Conservation (phyloP, 352 stramenopile genomes). For the Globisporangium sylvaticum region DNA sequence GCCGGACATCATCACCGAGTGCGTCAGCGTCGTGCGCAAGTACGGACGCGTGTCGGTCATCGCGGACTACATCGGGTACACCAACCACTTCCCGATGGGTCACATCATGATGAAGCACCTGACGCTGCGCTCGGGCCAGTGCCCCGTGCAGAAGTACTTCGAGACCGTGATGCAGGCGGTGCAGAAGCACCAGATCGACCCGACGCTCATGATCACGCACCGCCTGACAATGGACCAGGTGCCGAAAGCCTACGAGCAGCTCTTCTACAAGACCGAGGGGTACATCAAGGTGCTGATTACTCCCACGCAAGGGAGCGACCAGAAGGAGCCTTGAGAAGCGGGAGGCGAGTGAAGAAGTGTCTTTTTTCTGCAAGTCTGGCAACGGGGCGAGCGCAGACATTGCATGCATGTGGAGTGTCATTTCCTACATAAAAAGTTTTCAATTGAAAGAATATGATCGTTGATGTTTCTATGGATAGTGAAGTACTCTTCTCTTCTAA, state of each 20-base stretch:
- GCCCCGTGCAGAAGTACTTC: conserved; percentile 38
- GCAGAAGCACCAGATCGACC: conserved; percentile 32
- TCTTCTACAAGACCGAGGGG: conserved; percentile 24
- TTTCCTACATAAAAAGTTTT: too few species aligned
- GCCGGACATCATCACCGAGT: conserved; percentile 53
- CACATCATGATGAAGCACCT: conserved; percentile 48
- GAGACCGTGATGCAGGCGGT: conserved; percentile 19
- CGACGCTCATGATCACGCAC: conserved; percentile 54
- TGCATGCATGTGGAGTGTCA: too few species aligned
- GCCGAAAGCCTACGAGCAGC: conserved; percentile 22
- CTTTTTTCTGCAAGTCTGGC: too few species aligned
- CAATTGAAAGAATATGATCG: too few species aligned
- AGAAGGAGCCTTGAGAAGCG: not conserved
- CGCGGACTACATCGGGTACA: conserved; percentile 29
- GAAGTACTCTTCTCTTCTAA: too few species aligned
- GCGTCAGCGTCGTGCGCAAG: conserved; percentile 36
- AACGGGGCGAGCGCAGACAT: not conserved
- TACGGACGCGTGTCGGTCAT: conserved; percentile 28
- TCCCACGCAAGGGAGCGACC: not conserved
- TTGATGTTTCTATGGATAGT: too few species aligned
- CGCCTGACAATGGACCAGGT: conserved; percentile 1
- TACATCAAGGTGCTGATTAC: conserved; percentile 34
- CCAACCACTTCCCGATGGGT: conserved; percentile 36
- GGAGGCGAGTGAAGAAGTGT: too few species aligned
- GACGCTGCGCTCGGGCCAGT: conserved; percentile 31